Evolutionary conservation across 2,329 filamentous ascomycete genomes (phyloP), one percentile per base, ranked within the genome.

Genomic region (Calonectria fujianensis): DNA sequence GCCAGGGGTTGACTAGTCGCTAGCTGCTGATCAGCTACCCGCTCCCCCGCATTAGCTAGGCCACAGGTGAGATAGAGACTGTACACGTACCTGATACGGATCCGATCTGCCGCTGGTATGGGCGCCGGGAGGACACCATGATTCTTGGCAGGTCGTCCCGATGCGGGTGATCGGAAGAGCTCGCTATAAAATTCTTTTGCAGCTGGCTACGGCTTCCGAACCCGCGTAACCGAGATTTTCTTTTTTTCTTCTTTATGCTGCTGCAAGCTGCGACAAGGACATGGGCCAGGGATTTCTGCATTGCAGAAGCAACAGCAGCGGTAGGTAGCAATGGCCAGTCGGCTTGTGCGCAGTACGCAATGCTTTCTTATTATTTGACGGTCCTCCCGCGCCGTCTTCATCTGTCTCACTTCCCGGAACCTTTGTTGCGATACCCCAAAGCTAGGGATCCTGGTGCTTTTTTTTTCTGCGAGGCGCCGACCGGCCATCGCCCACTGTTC

Each of bases 21-120:
- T 65, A 65, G 61, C 29, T 27, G 41, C 41, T 24, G 27, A 65
- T 65, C 61, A 50, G 27, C n/a, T 48, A 48, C 61, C 61, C 61
- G 45, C 41, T 65, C 39, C 39, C 61, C 41, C 61, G 41, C 61
- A 65, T 65, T 32, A 35, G 61, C 57, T 20, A 63, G 35, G n/a
- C 35, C n/a, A 27, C 5, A 24, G 24, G 4, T 27, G 24, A 24
- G n/a, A 18, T 16, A 35, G 32, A 35, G 1, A 10, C 6, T 11
- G 32, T 35, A 41, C 35, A 39, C 57, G 57, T 61, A 27, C 57
- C 57, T 61, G n/a, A 35, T 65, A 65, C 10, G 18, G 41, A 31
- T n/a, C 39, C 14, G 41, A 50, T 50, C 39, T 50, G 14, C 29
- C 31, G 27, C 35, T 50, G 57, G 37, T 11, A 69, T 57, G 52